These are phyloP conservation scores for Discostella stelligera DNA, from an alignment of 352 stramenopile species.

Conservation along the genomic window DNA sequence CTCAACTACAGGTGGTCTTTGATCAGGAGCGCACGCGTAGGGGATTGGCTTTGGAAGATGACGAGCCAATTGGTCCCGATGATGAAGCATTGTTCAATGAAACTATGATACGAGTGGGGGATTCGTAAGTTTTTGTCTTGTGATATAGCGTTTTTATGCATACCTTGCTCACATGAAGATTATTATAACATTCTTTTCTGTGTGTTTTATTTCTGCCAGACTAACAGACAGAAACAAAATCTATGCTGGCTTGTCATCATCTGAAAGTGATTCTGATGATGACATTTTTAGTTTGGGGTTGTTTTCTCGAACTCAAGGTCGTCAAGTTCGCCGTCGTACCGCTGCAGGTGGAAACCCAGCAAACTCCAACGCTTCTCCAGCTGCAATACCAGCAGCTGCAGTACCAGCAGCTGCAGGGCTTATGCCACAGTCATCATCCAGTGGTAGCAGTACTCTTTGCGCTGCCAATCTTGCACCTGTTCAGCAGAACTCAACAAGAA, in stretches of 20 bases:
- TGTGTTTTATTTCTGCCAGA: neutral
- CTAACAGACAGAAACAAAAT: slow-evolving; percentile 5
- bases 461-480: neutral
- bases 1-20: neutral
- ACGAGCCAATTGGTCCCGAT: neutral
- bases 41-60: neutral
- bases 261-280: neutral
- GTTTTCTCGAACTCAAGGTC: no score
- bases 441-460: neutral
- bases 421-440: neutral
- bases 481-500: neutral
- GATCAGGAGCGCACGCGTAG: neutral
- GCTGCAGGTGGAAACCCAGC: no score
- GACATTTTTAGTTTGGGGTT: neutral
- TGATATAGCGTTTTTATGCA: neutral
- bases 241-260: neutral
- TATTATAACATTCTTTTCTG: neutral
- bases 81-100: neutral
- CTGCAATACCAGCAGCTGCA: neutral
- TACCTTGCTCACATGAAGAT: neutral
- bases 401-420: neutral
- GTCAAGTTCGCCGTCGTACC: no score
- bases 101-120: neutral
- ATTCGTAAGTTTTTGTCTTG: neutral
- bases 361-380: neutral